Evolutionary conservation across 805 yeast species (phyloP).

Genomic region (Sungouiozyma ichnusensis): DNA sequence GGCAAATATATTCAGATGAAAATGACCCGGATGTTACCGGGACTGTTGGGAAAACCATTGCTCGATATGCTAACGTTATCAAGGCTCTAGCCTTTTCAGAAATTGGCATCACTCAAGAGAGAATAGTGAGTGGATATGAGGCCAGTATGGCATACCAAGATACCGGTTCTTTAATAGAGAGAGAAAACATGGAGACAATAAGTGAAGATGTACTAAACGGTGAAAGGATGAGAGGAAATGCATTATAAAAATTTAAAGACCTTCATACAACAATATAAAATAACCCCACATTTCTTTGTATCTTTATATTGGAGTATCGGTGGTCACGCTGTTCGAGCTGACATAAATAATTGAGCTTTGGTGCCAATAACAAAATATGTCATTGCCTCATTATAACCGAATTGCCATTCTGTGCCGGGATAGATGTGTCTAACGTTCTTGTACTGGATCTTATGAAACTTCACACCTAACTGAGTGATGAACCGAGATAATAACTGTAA

Average conservation of each 20-base stretch:
- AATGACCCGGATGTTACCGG: constrained; percentile 61
- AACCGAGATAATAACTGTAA: constrained; percentile 50
- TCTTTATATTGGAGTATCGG: too few relatives aligned
- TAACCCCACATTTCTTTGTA: background rate
- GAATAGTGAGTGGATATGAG: constrained; percentile 77
- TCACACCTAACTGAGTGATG: constrained; percentile 24
- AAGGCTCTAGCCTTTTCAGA: constrained; percentile 75
- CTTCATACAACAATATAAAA: background rate
- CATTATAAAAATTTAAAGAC: constrained; percentile 1
- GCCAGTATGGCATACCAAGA: constrained; percentile 70
- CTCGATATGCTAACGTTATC: constrained; percentile 78
- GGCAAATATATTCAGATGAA: constrained; percentile 89
- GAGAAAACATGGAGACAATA: constrained; percentile 59
- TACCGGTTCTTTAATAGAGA: constrained; percentile 62
- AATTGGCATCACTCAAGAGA: constrained; percentile 73
- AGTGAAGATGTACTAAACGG: constrained; percentile 62
- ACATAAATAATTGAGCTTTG: background rate
- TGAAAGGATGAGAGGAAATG: constrained; percentile 65
- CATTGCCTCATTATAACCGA: background rate
- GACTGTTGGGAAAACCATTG: constrained; percentile 57
- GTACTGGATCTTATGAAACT: constrained; percentile 30
- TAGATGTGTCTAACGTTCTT: constrained; percentile 36
- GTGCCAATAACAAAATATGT: background rate
- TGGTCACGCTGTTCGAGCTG: background rate
- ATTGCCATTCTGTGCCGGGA: constrained; percentile 23